phyloP scores from a whole-genome alignment of 2,329 filamentous ascomycete genomes.

The Acephala macrosclerotiorum region DNA sequence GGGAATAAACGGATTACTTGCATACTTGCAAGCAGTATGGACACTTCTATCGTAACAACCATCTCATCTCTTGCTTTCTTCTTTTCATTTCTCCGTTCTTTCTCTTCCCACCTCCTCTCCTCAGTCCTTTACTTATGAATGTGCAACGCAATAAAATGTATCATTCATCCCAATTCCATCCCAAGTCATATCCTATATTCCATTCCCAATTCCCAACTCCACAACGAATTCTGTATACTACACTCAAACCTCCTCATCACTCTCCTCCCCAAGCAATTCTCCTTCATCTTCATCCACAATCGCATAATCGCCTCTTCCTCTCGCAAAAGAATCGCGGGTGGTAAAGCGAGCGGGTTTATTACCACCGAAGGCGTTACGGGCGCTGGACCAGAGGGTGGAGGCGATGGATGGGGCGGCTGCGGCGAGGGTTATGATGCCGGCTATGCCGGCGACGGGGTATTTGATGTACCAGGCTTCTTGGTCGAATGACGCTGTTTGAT shows the following conservation, averaged over 20 bases:
- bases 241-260: conserved; percentile 80
- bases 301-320: conserved; percentile 86
- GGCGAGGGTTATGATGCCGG: conserved; percentile 66
- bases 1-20: not conserved
- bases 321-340: conserved; percentile 86
- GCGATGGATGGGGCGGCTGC: conserved; percentile 74
- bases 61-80: not conserved
- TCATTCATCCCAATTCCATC: not conserved
- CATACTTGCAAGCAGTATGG: not conserved
- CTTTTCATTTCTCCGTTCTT: not conserved
- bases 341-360: conserved; percentile 70
- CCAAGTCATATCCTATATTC: not conserved
- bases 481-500: conserved; percentile 57
- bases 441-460: conserved; percentile 79
- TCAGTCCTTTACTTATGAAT: not conserved
- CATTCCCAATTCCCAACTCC: not conserved
- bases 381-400: conserved; percentile 75
- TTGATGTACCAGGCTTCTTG: conserved; percentile 79
- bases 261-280: conserved; percentile 90
- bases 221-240: not conserved
- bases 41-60: not conserved
- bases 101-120: no score
- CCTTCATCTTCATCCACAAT: conserved; percentile 93
- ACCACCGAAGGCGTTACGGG: conserved; percentile 58
- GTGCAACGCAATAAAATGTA: conserved; percentile 4